phyloP scores from a whole-genome alignment of 1,284 basidiomycete genomes.

The Polyporus tsugae region DNA sequence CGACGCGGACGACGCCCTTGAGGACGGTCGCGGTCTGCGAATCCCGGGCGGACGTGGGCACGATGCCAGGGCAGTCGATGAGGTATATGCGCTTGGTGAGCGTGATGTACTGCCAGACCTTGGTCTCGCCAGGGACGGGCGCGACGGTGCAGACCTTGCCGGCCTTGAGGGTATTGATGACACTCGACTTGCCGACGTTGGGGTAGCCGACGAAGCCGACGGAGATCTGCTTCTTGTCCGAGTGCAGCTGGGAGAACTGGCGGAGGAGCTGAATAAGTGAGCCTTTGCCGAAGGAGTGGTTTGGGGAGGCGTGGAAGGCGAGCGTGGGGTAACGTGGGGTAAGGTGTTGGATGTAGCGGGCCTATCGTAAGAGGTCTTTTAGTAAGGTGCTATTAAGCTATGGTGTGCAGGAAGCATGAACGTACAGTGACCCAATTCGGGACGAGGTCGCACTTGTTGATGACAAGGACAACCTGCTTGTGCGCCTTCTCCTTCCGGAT shows the following conservation, averaged over 20 bases:
- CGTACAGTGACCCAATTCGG: conserved; percentile 99
- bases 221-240: conserved; percentile 99
- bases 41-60: conserved; percentile 92
- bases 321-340: conserved; percentile 95
- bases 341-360: conserved; percentile 96
- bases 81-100: conserved; percentile 97
- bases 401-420: conserved; percentile 38
- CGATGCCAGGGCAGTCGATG: conserved; percentile 99
- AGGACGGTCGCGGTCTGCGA: conserved; percentile 93
- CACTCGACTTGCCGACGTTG: conserved; percentile 96
- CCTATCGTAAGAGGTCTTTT: conserved; percentile 54
- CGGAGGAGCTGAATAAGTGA: conserved; percentile 96
- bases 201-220: conserved; percentile 99
- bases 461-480: conserved; percentile 95
- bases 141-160: conserved; percentile 98
- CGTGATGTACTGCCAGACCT: conserved; percentile 99
- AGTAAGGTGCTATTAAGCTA: conserved; percentile 13
- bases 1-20: conserved; percentile 97
- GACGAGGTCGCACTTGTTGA: conserved; percentile 99
- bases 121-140: conserved; percentile 98
- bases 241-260: conserved; percentile 96
- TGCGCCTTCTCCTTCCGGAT: conserved; percentile 96
- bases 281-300: conserved; percentile 99
- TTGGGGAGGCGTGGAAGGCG: conserved; percentile 98
- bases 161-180: conserved; percentile 99